Evolutionary conservation across 345 rosid species (phyloP).

Genomic region (Geranium brycei): DNA sequence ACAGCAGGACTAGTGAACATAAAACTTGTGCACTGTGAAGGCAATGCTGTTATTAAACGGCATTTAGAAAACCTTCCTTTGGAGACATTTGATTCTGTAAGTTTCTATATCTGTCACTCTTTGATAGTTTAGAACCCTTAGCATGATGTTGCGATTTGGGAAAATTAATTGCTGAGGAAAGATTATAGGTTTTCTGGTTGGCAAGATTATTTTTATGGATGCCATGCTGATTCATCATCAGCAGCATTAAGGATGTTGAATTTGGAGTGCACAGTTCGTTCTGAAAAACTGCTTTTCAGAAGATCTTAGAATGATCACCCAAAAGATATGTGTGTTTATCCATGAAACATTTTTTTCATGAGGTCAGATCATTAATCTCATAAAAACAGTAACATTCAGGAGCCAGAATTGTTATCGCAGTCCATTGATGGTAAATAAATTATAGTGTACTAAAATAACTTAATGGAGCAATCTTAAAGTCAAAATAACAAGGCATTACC

Average conservation of each 20-base stretch:
- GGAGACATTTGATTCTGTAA: constrained; percentile 92
- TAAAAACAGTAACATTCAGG: no score
- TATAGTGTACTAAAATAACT: no score
- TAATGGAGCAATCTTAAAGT: neutral
- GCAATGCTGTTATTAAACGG: constrained; percentile 77
- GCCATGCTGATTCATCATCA: neutral
- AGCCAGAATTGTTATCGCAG: no score
- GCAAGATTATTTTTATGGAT: neutral
- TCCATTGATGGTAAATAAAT: no score
- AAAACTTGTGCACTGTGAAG: constrained; percentile 68
- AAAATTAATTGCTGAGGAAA: neutral
- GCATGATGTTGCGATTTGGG: neutral
- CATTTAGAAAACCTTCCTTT: constrained; percentile 74
- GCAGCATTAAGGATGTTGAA: neutral
- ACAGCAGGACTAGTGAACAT: constrained; percentile 40
- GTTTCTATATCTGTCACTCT: constrained; percentile 18
- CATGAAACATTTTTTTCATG: no score
- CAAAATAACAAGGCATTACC: neutral
- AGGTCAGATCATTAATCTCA: no score
- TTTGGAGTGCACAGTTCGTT: no score
- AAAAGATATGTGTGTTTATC: neutral
- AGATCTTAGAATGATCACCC: neutral
- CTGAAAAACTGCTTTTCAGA: neutral
- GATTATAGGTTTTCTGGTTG: neutral
- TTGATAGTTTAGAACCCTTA: no score